Percentiles rank a stretch among this genome's conserved stretches.
Conservation (phyloP, 345 rosid genomes). For the Populus pruinosa region DNA sequence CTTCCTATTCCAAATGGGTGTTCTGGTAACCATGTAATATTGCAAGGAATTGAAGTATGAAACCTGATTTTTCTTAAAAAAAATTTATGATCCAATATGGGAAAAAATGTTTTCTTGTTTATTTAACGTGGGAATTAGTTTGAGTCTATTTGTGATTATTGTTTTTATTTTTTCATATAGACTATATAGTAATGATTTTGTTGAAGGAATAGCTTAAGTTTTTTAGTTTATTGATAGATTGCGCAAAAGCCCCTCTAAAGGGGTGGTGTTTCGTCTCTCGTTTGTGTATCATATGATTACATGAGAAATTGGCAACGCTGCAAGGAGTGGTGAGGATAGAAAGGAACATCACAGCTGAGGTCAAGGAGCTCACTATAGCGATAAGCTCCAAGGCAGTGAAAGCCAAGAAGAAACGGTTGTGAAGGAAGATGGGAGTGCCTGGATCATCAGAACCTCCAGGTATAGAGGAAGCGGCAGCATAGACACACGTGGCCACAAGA, state of each 20-base stretch:
- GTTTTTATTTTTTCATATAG: no score
- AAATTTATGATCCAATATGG: not conserved
- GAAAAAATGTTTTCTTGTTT: not conserved
- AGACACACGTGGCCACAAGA: constrained; percentile 22
- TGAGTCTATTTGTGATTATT: not conserved
- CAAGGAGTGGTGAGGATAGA: constrained; percentile 17
- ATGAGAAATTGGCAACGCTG: not conserved
- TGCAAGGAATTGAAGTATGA: not conserved
- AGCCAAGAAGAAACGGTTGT: constrained; percentile 9
- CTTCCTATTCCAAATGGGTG: constrained; percentile 62
- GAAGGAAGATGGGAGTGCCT: constrained; percentile 11
- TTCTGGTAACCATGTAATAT: constrained; percentile 46
- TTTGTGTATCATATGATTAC: not conserved
- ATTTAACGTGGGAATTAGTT: not conserved
- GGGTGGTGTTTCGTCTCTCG: not conserved
- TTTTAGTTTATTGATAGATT: not conserved
- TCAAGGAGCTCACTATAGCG: constrained; percentile 17
- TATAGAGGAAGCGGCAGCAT: constrained; percentile 13
- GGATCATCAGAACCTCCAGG: constrained; percentile 13
- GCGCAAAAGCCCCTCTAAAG: not conserved
- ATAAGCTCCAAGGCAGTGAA: constrained; percentile 17
- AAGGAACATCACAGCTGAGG: constrained; percentile 29
- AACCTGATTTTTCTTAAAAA: no score
- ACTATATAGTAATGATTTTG: no score
- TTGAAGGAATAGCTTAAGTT: no score